Percentiles rank a stretch among this genome's conserved stretches.
Evolutionary conservation across 495 filamentous ascomycete genomes (phyloP).

Genomic region (Lepidopterella palustris): DNA sequence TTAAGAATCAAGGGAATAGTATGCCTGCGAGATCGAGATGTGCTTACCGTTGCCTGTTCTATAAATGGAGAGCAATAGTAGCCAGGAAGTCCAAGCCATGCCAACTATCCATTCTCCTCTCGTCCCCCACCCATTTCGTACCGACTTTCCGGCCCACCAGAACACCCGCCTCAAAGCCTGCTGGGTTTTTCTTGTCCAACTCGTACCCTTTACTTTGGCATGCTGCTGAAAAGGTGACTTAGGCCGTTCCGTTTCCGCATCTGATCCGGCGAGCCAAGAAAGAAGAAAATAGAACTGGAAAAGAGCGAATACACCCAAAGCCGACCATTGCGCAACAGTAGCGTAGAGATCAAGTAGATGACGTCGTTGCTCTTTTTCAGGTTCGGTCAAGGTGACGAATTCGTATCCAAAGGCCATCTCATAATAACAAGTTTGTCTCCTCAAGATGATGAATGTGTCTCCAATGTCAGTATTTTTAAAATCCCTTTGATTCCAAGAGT

Average conservation of each 20-base stretch:
- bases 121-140: constrained; percentile 28
- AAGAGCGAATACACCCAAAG: constrained; percentile 24
- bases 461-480: no score
- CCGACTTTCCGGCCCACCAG: constrained; percentile 33
- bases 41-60: constrained; percentile 36
- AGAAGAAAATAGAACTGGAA: constrained; percentile 23
- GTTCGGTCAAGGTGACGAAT: constrained; percentile 28
- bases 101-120: constrained; percentile 31
- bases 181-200: constrained; percentile 5
- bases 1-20: not conserved
- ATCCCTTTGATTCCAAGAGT: no score
- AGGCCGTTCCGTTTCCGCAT: constrained; percentile 22
- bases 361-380: constrained; percentile 29
- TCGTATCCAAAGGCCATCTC: constrained; percentile 30
- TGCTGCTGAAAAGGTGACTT: constrained; percentile 29
- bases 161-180: not conserved
- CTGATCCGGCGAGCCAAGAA: constrained; percentile 14
- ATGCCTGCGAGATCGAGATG: not conserved
- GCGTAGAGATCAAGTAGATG: constrained; percentile 30
- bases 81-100: constrained; percentile 30
- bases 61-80: constrained; percentile 31
- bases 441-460: no score
- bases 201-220: not conserved
- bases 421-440: no score
- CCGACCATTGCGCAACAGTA: constrained; percentile 29